phyloP scores from a whole-genome alignment of 2,329 filamentous ascomycete genomes.

The Tolypocladium nubicola region DNA sequence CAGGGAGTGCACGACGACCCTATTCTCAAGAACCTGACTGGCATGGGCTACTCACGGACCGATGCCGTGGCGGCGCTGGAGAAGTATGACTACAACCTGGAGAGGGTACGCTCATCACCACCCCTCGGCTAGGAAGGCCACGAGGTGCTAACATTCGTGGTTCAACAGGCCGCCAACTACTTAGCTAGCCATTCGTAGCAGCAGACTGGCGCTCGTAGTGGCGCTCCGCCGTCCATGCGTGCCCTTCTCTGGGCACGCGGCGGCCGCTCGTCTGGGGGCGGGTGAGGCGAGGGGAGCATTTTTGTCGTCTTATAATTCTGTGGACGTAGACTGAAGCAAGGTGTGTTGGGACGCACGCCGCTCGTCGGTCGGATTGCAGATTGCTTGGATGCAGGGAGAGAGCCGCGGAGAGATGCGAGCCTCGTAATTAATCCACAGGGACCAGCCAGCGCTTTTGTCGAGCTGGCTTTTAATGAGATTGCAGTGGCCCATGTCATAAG shows the following conservation, averaged over 20 bases:
- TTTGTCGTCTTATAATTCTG: background rate
- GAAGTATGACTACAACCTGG: conserved; percentile 92
- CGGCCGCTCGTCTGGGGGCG: background rate
- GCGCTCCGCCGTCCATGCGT: background rate
- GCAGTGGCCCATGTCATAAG: background rate
- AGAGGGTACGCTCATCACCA: conserved; percentile 57
- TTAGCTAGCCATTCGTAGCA: conserved; percentile 42
- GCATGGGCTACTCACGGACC: conserved; percentile 74
- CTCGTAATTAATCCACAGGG: background rate
- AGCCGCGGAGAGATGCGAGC: background rate
- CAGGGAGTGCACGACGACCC: conserved; percentile 81
- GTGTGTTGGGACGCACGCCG: background rate
- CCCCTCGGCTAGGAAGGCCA: background rate
- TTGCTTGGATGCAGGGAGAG: background rate
- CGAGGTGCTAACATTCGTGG: conserved; percentile 6
- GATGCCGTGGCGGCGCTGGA: conserved; percentile 74
- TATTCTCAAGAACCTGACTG: conserved; percentile 77
- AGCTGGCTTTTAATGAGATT: background rate
- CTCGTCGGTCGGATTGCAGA: background rate
- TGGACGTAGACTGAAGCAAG: background rate
- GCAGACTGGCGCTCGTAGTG: background rate
- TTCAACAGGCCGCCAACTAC: conserved; percentile 38
- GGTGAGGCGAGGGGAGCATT: background rate
- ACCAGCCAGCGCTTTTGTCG: background rate
- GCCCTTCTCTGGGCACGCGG: background rate